Conservation (phyloP, 352 stramenopile species). For the Pythium grandisporangium region DNA sequence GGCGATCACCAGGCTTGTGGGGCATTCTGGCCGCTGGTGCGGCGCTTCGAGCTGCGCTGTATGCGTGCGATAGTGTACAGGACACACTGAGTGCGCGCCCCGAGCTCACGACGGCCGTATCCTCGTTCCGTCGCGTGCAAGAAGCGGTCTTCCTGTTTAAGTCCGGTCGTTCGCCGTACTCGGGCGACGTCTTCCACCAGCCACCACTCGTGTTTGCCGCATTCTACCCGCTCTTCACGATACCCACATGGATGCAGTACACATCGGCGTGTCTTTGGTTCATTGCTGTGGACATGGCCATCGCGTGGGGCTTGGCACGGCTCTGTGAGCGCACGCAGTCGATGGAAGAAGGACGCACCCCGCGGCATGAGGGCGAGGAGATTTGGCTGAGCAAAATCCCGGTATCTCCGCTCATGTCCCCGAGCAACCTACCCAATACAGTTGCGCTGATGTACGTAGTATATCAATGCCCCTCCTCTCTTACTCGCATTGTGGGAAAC, state of each 20-base stretch:
- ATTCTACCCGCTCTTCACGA: slow-evolving; percentile 40
- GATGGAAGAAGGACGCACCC: slow-evolving; percentile 35
- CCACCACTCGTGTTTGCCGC: slow-evolving; percentile 64
- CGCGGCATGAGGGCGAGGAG: slow-evolving; percentile 24
- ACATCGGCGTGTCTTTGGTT: slow-evolving; percentile 23
- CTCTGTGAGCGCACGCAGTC: slow-evolving; percentile 36
- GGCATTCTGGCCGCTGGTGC: slow-evolving; percentile 14
- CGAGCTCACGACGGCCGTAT: slow-evolving; percentile 56
- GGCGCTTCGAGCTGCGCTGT: slow-evolving; percentile 27
- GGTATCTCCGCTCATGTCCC: slow-evolving; percentile 55
- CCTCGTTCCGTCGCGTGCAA: slow-evolving; percentile 46
- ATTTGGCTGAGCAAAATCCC: slow-evolving; percentile 68
- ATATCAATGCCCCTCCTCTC: too few species aligned
- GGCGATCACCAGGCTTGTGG: slow-evolving; percentile 4
- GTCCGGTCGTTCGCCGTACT: slow-evolving; percentile 43
- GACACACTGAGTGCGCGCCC: slow-evolving; percentile 33
- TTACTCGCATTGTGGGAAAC: too few species aligned
- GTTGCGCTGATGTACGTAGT: slow-evolving; percentile 39
- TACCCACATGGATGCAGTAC: slow-evolving; percentile 18
- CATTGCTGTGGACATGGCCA: slow-evolving; percentile 38
- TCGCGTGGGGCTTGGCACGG: slow-evolving; percentile 45
- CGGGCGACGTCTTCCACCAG: slow-evolving; percentile 77
- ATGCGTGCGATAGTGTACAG: slow-evolving; percentile 21
- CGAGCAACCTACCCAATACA: slow-evolving; percentile 28
- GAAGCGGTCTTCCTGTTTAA: slow-evolving; percentile 53